These are phyloP conservation scores for Dichotomocladium elegans DNA, from an alignment of 371 early-diverging fungal species.

Conservation along the genomic window DNA sequence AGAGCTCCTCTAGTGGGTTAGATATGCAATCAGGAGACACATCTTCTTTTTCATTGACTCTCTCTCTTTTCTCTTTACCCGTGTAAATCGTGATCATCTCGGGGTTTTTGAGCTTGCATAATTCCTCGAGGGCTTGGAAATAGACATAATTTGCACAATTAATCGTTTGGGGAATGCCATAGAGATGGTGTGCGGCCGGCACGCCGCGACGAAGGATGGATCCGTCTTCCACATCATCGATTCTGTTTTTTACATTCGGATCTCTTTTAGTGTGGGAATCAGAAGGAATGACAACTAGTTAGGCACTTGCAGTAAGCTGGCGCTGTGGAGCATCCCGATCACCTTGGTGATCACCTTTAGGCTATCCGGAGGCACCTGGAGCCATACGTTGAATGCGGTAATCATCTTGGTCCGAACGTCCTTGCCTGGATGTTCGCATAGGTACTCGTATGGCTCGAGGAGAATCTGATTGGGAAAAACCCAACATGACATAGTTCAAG, in stretches of 20 bases:
- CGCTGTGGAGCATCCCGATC: constrained; percentile 92
- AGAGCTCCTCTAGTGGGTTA: constrained; percentile 63
- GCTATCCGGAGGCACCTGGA: constrained; percentile 69
- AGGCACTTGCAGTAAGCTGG: constrained; percentile 80
- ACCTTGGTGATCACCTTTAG: constrained; percentile 74
- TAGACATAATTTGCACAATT: constrained; percentile 96
- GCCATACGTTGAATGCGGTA: constrained; percentile 87
- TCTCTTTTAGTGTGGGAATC: not conserved
- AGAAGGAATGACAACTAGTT: not conserved
- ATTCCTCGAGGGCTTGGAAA: constrained; percentile 84
- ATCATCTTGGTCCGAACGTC: constrained; percentile 88
- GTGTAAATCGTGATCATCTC: constrained; percentile 77
- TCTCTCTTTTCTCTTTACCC: constrained; percentile 29
- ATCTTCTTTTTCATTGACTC: not conserved
- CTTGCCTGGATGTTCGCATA: constrained; percentile 84
- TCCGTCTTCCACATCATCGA: constrained; percentile 96
- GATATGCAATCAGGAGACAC: not conserved
- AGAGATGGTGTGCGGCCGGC: constrained; percentile 95
- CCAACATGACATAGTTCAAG: too few relatives aligned
- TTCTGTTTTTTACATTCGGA: too few relatives aligned
- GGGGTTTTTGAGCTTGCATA: constrained; percentile 64
- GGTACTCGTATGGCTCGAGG: constrained; percentile 83
- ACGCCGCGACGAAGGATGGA: constrained; percentile 86
- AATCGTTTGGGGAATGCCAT: constrained; percentile 87
- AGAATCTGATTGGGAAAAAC: constrained; percentile 61